Base-by-base conservation (phyloP, 768 basidiomycete genomes). In the Tephrocybe sp. region DNA sequence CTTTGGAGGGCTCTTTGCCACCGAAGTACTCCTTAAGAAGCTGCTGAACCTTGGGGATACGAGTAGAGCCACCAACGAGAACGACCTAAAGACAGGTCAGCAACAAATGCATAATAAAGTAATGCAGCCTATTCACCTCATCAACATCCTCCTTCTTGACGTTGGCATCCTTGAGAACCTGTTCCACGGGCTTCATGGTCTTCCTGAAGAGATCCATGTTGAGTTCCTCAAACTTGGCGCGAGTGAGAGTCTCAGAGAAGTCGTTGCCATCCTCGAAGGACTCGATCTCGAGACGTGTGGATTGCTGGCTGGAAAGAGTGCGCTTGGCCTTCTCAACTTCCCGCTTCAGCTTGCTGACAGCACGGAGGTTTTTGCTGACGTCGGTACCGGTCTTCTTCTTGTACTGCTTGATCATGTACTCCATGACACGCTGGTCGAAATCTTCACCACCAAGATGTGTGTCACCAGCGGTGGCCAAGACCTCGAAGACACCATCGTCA, bases 141-240 rank as follows among this genome's bases (percentile, higher is more conserved):
- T 95, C 84, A 46, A 99, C 74, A 58, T 93, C 89, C 62, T 98
- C 96, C 83, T 98, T 99, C 85, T 95, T 96, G 68, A 98, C 88
- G 61, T 88, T 88, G 58, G 96, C 90, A 65, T 98, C 96, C 85
- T 97, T 97, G 62, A 98, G 78, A 18, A 98, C 96, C 72, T 98
- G 96, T 72, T 98, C 95, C 55, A 98, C 96, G 57, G 96, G 96
- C 79, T 95, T 95, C 92, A 98, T 93, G 28, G 96, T 99, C 84
- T 96, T 96, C 65, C 96, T 83, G 90, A 99, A 99, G 46, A 98
- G 84, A 64, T 99, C 96, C 77, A 97, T 88, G 84, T 96, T 97
- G 59, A 98, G 80, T 71, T 98, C 95, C 71, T 98, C 96, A 67
- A 99, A 98, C 75, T 97, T 98, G 76, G 96, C 96, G 48, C 96